Conservation (phyloP, 179 eudicot genomes). For the Carnegiea gigantea region DNA sequence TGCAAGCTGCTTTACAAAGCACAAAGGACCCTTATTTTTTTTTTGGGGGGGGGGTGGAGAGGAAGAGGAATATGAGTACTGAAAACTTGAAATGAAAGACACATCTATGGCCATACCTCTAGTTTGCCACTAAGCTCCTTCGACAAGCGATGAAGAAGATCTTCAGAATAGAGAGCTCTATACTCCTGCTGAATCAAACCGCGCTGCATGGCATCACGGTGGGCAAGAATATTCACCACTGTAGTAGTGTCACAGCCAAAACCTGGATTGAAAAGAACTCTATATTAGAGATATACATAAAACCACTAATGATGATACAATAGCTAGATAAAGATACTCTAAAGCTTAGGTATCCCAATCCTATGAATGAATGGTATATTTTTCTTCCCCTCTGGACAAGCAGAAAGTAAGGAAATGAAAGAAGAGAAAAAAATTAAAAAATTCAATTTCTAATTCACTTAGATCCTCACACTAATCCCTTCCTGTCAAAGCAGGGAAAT, state of each 20-base stretch:
- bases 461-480: too few relatives aligned
- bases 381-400: neutral
- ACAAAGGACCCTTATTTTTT: neutral
- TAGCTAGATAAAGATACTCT: neutral
- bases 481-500: too few relatives aligned
- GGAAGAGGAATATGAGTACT: neutral
- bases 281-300: neutral
- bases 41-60: neutral
- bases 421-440: too few relatives aligned
- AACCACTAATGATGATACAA: neutral
- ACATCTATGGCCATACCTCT: conserved; percentile 38
- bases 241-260: conserved; percentile 64
- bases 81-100: neutral
- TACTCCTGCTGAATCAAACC: conserved; percentile 62
- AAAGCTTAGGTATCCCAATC: neutral
- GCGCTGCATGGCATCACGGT: conserved; percentile 65
- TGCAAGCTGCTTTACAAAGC: neutral
- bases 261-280: conserved; percentile 29
- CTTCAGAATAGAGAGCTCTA: conserved; percentile 51
- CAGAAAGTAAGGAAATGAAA: neutral
- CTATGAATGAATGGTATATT: neutral
- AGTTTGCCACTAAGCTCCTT: conserved; percentile 62
- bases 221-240: conserved; percentile 64
- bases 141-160: conserved; percentile 47
- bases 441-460: too few relatives aligned